Base-by-base conservation (phyloP, 1,284 basidiomycete genomes). In the Fistulina hepatica region DNA sequence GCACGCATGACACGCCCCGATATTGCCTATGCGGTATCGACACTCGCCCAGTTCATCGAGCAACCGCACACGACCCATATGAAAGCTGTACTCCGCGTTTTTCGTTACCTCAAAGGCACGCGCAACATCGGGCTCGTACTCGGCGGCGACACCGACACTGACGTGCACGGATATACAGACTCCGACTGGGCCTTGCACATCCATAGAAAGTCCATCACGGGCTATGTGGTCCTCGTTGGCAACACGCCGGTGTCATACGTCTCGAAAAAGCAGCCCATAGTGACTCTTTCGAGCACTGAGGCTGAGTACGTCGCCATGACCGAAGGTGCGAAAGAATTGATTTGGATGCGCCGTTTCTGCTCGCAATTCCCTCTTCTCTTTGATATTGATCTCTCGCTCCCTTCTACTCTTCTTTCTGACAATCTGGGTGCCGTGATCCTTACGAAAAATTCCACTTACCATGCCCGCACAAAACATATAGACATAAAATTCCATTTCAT, bases 401-500 rank as follows among this genome's bases (percentile, higher is more conserved):
- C 60, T 0, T 49, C 52, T 0, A 37, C 41, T 0, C 37, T 69
- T 8, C 43, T 42, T 20, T 40, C 43, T 6, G 63, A 72, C 46
- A 71, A 69, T 44, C 41, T 51, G 9, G 49, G 56, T 0, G 48
- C 60, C 1, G 57, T 69, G 19, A 34, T 46, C 1, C 41, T 70
- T 0, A 49, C 61, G 0, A 31, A 55, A 5, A 60, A 64, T 36
- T 50, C 57, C 0, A 48, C 52, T 3, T 43, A 41, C 5, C 55
- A 63, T 30, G 31, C 48, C 0, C 45, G 52, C 0, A 49, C 54
- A 9, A 70, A 69, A 45, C 67, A 72, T 40, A 66, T 71, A 27
- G 54, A 64, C 28, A 50, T 68, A 12, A 41, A 44, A 2, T 51
- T 61, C 36, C 65, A 69, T 37, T 62, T 53, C 24, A 50, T 70